Evolutionary conservation across 2,329 filamentous ascomycete species (phyloP).

Genomic region (Penicillium sp.): DNA sequence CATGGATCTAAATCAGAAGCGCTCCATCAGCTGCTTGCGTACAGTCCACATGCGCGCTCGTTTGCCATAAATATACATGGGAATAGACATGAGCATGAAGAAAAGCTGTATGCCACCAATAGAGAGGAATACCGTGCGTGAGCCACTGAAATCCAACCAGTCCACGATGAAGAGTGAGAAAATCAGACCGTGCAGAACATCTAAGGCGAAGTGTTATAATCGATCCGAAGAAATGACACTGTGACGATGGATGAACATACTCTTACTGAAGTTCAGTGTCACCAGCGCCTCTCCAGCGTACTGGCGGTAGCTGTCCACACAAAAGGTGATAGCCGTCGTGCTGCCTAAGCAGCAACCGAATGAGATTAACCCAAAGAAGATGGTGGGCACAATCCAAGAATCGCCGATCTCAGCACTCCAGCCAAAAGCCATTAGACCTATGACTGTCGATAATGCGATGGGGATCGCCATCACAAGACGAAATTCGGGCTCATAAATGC

Average conservation of each 20-base stretch:
- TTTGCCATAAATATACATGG: slow-evolving; percentile 94
- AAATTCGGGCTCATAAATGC: slow-evolving; percentile 92
- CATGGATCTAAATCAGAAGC: slow-evolving; percentile 46
- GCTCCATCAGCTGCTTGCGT: slow-evolving; percentile 80
- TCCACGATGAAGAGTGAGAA: slow-evolving; percentile 83
- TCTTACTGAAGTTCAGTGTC: slow-evolving; percentile 92
- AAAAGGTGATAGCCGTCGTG: slow-evolving; percentile 90
- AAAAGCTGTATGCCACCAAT: slow-evolving; percentile 82
- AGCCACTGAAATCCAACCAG: slow-evolving; percentile 74
- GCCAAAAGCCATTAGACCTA: slow-evolving; percentile 93
- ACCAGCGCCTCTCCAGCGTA: slow-evolving; percentile 93
- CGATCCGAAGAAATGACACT: background rate
- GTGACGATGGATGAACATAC: slow-evolving; percentile 36
- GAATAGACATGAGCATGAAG: slow-evolving; percentile 69
- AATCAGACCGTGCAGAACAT: slow-evolving; percentile 82
- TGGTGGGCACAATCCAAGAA: slow-evolving; percentile 83
- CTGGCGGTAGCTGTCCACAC: slow-evolving; percentile 86
- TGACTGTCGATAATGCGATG: slow-evolving; percentile 70
- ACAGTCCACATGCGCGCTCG: slow-evolving; percentile 91
- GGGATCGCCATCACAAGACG: slow-evolving; percentile 82
- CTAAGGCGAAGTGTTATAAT: slow-evolving; percentile 30
- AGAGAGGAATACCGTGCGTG: slow-evolving; percentile 73
- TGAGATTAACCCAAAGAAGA: slow-evolving; percentile 88
- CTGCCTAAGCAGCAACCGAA: slow-evolving; percentile 89
- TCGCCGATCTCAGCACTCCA: slow-evolving; percentile 77